Percentiles rank a stretch among this genome's conserved stretches.
Conservation (phyloP, 2,329 filamentous ascomycete genomes). For the Hymenotorrendiella dingleyae region DNA sequence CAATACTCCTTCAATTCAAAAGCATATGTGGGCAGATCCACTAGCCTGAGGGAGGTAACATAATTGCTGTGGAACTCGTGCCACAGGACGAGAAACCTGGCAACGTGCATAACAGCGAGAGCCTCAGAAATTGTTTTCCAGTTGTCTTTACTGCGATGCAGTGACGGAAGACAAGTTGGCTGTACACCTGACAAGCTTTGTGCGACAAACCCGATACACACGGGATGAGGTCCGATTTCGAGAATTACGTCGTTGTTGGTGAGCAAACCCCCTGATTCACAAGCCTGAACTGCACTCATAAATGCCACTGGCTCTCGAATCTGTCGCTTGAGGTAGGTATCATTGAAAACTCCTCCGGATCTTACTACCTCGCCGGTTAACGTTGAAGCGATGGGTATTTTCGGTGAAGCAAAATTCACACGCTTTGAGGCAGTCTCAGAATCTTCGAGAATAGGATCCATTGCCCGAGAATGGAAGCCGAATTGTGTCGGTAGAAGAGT, state of each 20-base stretch:
- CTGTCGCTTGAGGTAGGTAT: conserved; percentile 57
- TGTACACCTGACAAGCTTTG: conserved; percentile 36
- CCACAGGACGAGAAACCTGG: no score
- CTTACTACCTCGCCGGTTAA: conserved; percentile 55
- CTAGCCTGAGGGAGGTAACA: no score
- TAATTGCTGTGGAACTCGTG: no score
- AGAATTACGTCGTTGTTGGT: conserved; percentile 59
- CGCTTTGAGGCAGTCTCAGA: no score
- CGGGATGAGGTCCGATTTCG: conserved; percentile 65
- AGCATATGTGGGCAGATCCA: no score
- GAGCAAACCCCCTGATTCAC: conserved; percentile 48
- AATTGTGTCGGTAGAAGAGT: conserved; percentile 50
- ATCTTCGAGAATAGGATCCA: no score
- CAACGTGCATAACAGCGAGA: no score
- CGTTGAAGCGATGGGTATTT: conserved; percentile 63
- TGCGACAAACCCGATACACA: conserved; percentile 62
- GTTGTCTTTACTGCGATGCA: conserved; percentile 49
- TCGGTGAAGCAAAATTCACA: no score
- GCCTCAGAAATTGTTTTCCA: conserved; percentile 50
- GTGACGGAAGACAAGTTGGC: conserved; percentile 40
- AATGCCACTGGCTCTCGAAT: conserved; percentile 66
- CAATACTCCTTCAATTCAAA: no score
- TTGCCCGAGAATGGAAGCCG: no score
- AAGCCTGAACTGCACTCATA: conserved; percentile 52
- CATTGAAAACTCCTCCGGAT: conserved; percentile 45